Evolutionary conservation across 192 early-diverging fungal genomes (phyloP).

Genomic region (Backusella tuberculispora): DNA sequence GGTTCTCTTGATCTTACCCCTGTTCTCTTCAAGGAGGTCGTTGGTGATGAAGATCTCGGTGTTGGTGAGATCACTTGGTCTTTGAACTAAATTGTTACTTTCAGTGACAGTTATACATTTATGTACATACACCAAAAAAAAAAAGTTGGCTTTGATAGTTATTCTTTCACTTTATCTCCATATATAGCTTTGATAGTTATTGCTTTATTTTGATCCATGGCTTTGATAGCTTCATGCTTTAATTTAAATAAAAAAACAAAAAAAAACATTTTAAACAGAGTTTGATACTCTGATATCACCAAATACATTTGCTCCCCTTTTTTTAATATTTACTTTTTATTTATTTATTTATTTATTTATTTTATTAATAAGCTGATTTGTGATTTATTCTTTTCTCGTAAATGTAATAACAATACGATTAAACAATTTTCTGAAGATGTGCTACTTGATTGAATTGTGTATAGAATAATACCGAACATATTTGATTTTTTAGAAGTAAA

Average conservation of each 20-base stretch:
- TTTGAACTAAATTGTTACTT: background rate
- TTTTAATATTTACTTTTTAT: background rate
- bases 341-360: background rate
- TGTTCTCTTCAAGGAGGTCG: constrained; percentile 43
- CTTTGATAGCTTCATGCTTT: background rate
- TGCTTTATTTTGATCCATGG: too few species aligned
- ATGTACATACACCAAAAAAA: background rate
- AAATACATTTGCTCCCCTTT: too few species aligned
- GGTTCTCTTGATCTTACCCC: constrained; percentile 47
- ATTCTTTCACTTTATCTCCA: background rate
- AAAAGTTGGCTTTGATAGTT: background rate
- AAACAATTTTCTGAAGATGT: too few species aligned
- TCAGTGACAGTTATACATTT: background rate
- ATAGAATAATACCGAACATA: too few species aligned
- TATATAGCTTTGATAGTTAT: background rate
- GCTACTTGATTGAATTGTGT: too few species aligned
- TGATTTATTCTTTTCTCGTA: too few species aligned
- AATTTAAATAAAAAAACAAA: background rate
- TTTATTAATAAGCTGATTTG: too few species aligned
- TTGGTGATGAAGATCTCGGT: constrained; percentile 35
- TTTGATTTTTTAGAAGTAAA: too few species aligned
- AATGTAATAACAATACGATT: too few species aligned
- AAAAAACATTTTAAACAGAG: background rate
- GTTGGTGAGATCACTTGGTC: constrained; percentile 46
- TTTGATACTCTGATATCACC: too few species aligned